Evolutionary conservation across 2,329 filamentous ascomycete genomes (phyloP), one percentile per base, ranked within the genome.

Genomic region (Ophiostoma novo-ulmi): DNA sequence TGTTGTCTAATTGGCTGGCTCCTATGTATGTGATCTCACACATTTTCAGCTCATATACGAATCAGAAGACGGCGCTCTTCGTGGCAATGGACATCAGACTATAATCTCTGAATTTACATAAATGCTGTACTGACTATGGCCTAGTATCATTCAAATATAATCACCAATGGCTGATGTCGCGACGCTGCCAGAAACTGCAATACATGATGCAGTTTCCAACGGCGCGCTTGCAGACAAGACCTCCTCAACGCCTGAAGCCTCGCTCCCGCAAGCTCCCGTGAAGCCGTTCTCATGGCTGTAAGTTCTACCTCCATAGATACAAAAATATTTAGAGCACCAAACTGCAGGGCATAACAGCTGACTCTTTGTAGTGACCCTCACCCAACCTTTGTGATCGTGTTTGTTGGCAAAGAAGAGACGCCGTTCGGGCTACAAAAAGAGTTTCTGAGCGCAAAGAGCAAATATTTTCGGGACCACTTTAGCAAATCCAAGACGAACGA

Each of bases 401-500:
- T 87, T 1, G 82, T 87, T 38, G 86, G 86, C 0, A 78, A 80
- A 2, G 80, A 85, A 0, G 82, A 86, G 75, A 77, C 77, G 17
- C 85, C 85, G 0, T 88, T 87, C 74, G 85, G 83, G 13, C 82
- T 88, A 14, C 86, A 88, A 72, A 86, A 85, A 72, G 84, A 88
- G 75, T 86, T 87, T 70, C 78, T 88, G 35, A 85, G 84, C 72
- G 79, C 82, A 39, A 83, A 83, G 73, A 87, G 85, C 10, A 75
- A 78, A 1, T 82, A 81, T 74, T 88, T 85, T 74, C 79, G 79
- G 6, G 76, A 80, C 1, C 78, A 83, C 71, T 87, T 88, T 65
- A 20, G n/a, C 48, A 58, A 65, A 7, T 7, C 7, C 22, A 67
- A 67, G 7, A 35, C 26, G 7, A 31, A n/a, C 1, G 35, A 64